These are phyloP conservation scores for Dactylellina cionopaga DNA, from an alignment of 2,329 filamentous ascomycete genomes.

Conservation along the genomic window DNA sequence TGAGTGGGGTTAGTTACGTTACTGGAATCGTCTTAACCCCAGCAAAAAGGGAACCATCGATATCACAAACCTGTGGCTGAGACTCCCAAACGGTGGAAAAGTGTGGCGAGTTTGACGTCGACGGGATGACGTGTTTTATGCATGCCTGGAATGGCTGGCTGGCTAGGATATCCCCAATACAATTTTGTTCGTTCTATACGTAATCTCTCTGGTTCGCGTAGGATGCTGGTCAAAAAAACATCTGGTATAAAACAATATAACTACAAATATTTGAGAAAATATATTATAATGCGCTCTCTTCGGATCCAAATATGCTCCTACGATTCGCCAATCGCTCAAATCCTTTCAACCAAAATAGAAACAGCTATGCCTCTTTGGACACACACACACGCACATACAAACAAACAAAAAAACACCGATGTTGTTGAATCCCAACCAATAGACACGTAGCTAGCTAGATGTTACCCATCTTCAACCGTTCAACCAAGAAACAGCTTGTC, in stretches of 20 bases:
- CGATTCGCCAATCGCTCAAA: slow-evolving; percentile 11
- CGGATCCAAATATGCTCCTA: neutral
- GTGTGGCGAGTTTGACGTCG: slow-evolving; percentile 51
- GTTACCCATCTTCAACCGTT: slow-evolving; percentile 68
- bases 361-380: neutral
- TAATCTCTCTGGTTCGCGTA: slow-evolving; percentile 14
- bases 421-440: neutral
- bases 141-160: slow-evolving; percentile 30
- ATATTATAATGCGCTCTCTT: slow-evolving; percentile 2
- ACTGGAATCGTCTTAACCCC: slow-evolving; percentile 39
- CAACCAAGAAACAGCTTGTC: slow-evolving; percentile 88
- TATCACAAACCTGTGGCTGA: slow-evolving; percentile 39
- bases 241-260: neutral
- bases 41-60: slow-evolving; percentile 31
- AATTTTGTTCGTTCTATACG: neutral
- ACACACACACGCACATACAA: no score
- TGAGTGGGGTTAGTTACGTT: slow-evolving; percentile 29
- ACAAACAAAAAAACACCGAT: neutral
- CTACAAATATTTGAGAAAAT: neutral
- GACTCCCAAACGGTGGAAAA: neutral
- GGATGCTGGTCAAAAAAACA: neutral
- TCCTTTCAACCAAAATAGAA: slow-evolving; percentile 7
- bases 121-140: slow-evolving; percentile 53
- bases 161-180: neutral
- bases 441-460: neutral